phyloP scores from a whole-genome alignment of 768 basidiomycete genomes.

The Suillus weaverae region DNA sequence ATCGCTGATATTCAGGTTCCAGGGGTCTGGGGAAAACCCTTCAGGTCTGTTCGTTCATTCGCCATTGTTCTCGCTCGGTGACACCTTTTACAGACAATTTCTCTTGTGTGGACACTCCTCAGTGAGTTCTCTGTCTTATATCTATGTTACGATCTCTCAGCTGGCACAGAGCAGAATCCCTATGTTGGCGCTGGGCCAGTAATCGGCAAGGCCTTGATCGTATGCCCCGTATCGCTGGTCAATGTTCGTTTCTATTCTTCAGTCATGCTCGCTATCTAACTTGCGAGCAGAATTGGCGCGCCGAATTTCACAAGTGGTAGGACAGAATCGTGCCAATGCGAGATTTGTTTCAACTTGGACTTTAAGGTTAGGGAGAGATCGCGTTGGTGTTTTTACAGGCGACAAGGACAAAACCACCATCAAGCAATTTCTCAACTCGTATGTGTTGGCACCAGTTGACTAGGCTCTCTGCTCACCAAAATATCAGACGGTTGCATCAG shows the following conservation, averaged over 20 bases:
- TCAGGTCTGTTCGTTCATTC: slow-evolving; percentile 45
- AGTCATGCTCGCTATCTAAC: background rate
- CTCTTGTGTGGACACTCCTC: slow-evolving; percentile 90
- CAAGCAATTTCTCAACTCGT: slow-evolving; percentile 77
- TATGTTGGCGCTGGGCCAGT: slow-evolving; percentile 56
- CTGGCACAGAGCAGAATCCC: slow-evolving; percentile 73
- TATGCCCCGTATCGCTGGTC: slow-evolving; percentile 89
- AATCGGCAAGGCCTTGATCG: slow-evolving; percentile 84
- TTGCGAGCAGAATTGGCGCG: slow-evolving; percentile 80
- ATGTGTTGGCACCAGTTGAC: slow-evolving; percentile 25
- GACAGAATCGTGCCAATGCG: slow-evolving; percentile 30
- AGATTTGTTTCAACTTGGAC: slow-evolving; percentile 3
- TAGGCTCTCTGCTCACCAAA: slow-evolving; percentile 1
- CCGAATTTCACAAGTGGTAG: slow-evolving; percentile 94
- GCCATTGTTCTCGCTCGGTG: slow-evolving; percentile 7
- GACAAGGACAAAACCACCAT: slow-evolving; percentile 57
- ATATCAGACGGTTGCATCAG: slow-evolving; percentile 65
- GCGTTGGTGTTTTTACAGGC: slow-evolving; percentile 57
- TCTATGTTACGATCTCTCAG: slow-evolving; percentile 5
- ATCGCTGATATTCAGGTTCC: slow-evolving; percentile 13
- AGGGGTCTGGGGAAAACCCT: slow-evolving; percentile 98
- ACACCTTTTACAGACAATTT: slow-evolving; percentile 64
- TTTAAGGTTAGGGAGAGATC: slow-evolving; percentile 53
- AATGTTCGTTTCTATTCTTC: slow-evolving; percentile 50
- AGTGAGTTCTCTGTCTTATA: slow-evolving; percentile 48